Evolutionary conservation across 495 filamentous ascomycete genomes (phyloP), one percentile per base, ranked within the genome.

Genomic region (Penicillium chermesinum): DNA sequence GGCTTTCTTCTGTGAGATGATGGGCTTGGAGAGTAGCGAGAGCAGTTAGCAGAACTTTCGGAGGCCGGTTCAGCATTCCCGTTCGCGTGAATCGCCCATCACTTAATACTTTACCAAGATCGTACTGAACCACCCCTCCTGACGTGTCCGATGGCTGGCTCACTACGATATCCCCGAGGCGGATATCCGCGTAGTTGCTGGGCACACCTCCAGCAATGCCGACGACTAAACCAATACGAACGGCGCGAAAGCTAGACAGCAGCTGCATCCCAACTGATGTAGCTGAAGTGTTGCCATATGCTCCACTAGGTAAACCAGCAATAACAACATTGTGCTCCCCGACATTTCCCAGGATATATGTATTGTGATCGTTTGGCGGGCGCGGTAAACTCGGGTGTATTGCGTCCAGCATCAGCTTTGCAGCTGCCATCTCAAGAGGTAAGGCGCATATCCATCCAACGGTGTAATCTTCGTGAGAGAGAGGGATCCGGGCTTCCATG

Each of bases 101-200:
- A 38, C 19, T 38, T 10, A 56, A 25, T 12, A 47, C 46, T 44
- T 70, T 73, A 10, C 69, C 70, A 41, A 62, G 52, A 40, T 74
- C 63, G 48, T 69, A 74, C 46, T 73, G 65, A 7, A 76, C 56
- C 1, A 75, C 70, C 16, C 70, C 68, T 22, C 58, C 56, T 48
- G 46, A 53, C 8, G 21, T 55, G 14, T 42, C 50, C n/a, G 25
- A 52, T 7, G 67, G 63, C 19, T 59, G 47, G 55, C 70, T 66
- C 41, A 77, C 62, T 2, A 75, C 70, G 10, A 76, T 60, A 57
- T 74, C 71, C 19, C 73, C 72, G 8, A 75, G 62, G 34, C 61
- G 60, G 38, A 70, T 57, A 46, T 75, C 66, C 22, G 58, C 40
- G 15, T 63, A 38, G 41, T 48, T 57, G 46, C 55, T 57, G 21